Conservation (phyloP, 2,329 filamentous ascomycete genomes). For the Shiraia sp. region DNA sequence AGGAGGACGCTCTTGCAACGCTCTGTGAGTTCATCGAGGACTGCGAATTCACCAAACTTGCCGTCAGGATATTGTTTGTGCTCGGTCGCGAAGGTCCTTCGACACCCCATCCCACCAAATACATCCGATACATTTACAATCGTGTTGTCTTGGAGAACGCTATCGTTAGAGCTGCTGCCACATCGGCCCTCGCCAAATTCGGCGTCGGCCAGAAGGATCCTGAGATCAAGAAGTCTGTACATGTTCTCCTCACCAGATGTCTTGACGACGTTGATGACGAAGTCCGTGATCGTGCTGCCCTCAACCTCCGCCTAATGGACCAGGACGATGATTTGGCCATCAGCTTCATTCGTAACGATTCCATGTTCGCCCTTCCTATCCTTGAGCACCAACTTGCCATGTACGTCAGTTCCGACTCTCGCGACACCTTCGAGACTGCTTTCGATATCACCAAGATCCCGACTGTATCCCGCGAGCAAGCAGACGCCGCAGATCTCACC, state of each 20-base stretch:
- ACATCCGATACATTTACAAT: slow-evolving; percentile 99
- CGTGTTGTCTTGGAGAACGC: slow-evolving; percentile 96
- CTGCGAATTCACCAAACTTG: slow-evolving; percentile 97
- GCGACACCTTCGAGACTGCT: slow-evolving; percentile 77
- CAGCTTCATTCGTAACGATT: slow-evolving; percentile 94
- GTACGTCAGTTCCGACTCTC: slow-evolving; percentile 93
- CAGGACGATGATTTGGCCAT: slow-evolving; percentile 84
- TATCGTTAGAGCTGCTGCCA: slow-evolving; percentile 90
- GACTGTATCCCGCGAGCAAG: slow-evolving; percentile 92
- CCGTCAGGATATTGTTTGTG: slow-evolving; percentile 91
- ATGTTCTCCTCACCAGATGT: slow-evolving; percentile 88
- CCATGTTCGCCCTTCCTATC: slow-evolving; percentile 89
- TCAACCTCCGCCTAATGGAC: slow-evolving; percentile 90
- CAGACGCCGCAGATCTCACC: slow-evolving; percentile 90
- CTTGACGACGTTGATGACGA: slow-evolving; percentile 97
- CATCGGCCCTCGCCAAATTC: slow-evolving; percentile 95
- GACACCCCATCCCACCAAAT: slow-evolving; percentile 95
- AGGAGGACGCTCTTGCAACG: slow-evolving; percentile 83
- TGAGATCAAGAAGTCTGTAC: slow-evolving; percentile 94
- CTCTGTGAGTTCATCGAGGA: slow-evolving; percentile 99
- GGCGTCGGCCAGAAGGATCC: slow-evolving; percentile 92
- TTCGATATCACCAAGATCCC: slow-evolving; percentile 93
- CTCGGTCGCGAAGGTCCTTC: slow-evolving; percentile 94
- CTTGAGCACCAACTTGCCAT: slow-evolving; percentile 97
- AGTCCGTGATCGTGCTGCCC: slow-evolving; percentile 89